Conservation (phyloP, 257 asterid species). For the Penstemon eatonii region DNA sequence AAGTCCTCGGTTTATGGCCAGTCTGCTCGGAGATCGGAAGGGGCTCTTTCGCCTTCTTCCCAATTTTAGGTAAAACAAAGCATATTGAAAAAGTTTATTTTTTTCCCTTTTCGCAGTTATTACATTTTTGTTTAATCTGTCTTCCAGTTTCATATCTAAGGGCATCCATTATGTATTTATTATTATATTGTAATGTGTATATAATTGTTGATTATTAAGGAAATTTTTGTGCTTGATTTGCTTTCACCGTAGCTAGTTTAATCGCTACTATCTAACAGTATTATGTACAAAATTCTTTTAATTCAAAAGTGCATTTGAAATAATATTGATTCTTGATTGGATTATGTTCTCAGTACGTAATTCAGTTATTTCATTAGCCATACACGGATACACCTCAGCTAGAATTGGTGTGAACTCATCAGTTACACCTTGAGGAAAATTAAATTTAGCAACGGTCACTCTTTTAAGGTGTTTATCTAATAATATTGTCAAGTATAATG, state of each 20-base stretch:
- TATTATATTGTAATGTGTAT: slow-evolving; percentile 25
- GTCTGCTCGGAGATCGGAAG: slow-evolving; percentile 67
- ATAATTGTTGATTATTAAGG: slow-evolving; percentile 1
- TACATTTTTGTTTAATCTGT: too few species aligned
- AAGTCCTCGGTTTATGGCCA: slow-evolving; percentile 73
- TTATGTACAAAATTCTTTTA: background rate
- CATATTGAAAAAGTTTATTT: slow-evolving; percentile 16
- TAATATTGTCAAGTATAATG: too few species aligned
- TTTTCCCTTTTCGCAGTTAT: slow-evolving; percentile 18
- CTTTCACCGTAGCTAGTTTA: background rate
- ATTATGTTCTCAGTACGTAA: too few species aligned
- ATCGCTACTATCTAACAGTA: background rate
- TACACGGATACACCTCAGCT: too few species aligned
- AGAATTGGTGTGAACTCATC: too few species aligned
- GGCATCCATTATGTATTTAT: slow-evolving; percentile 15
- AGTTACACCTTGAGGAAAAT: background rate
- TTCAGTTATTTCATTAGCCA: background rate
- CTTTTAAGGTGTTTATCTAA: background rate
- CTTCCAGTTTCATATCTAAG: background rate
- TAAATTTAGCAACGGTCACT: background rate
- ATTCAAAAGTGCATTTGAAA: background rate
- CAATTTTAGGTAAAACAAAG: slow-evolving; percentile 45
- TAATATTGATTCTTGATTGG: background rate
- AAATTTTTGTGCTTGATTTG: background rate
- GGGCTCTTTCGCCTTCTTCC: slow-evolving; percentile 75